Evolutionary conservation across 1,139 yeast genomes (phyloP), one percentile per base, ranked within the genome.

Genomic region (Geotrichum histeridarum): DNA sequence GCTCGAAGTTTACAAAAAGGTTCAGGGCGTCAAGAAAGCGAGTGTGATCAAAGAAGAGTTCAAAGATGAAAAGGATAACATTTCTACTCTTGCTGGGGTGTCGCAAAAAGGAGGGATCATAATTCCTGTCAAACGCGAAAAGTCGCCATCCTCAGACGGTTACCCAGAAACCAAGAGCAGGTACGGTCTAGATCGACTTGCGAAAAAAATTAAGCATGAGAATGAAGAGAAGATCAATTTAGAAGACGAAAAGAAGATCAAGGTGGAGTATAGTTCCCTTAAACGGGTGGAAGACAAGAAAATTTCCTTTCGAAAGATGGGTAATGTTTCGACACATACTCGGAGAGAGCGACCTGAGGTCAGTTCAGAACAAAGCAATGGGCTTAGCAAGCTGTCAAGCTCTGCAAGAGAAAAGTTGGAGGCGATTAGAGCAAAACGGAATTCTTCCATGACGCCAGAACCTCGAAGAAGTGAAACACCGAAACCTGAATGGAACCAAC

Each of bases 1-100:
- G n/a, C 39, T 41, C 9, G 50, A 53, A 17, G 55, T 66, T 7
- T 67, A 64, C 54, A 41, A 41, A 48, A 31, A 39, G 54, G 43
- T 54, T 31, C 18, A 39, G 14, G n/a, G 33, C 14, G 32, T 27
- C 11, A 48, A 17, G 15, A 44, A 45, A n/a, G 47, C 42, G 12
- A 12, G 37, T 8, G 12, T 18, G 12, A 48, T 50, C 11, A 50
- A 54, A 33, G 36, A 17, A 30, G 54, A 50, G 22, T 43, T 48
- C n/a, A 32, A 43, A 8, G 35, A 18, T 17, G 27, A 48, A 17
- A 27, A 33, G 1, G 2, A 22, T 2, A 9, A 32, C 2, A n/a
- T n/a, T 4, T 11, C 17, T n/a, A 47, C 42, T 22, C 39, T 47
- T n/a, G 17, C 50, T n/a, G 43, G 22, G 11, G 1, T 30, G 12